Conservation (phyloP, 208 protist species). For the Acanthamoeba healyi region DNA sequence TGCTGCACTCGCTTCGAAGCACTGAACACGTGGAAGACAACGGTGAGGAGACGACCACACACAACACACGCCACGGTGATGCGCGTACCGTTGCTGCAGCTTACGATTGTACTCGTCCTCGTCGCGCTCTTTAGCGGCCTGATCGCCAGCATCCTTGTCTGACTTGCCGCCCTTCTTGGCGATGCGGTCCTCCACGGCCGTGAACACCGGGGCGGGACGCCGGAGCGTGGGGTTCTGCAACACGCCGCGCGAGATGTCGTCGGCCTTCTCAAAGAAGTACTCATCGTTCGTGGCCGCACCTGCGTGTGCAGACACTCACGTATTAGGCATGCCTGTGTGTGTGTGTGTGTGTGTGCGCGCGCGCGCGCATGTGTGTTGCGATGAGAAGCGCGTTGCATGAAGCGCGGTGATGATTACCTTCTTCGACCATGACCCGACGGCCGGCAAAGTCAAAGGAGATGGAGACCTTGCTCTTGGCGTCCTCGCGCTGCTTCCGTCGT, state of each 20-base stretch:
- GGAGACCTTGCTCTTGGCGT: neutral
- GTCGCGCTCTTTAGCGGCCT: too few species aligned
- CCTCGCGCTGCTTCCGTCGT: neutral
- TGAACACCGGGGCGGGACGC: neutral
- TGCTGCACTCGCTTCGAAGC: constrained; percentile 40
- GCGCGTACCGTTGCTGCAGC: too few species aligned
- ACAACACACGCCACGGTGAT: too few species aligned
- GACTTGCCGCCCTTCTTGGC: too few species aligned
- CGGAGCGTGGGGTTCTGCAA: neutral
- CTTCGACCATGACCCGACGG: neutral
- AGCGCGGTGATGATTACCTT: too few species aligned
- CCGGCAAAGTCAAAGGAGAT: constrained; percentile 62
- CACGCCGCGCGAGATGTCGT: neutral
- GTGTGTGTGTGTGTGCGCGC: neutral
- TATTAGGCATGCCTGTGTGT: neutral
- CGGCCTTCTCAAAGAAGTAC: constrained; percentile 34
- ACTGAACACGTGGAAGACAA: too few species aligned
- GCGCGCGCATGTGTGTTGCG: neutral
- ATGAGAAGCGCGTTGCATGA: too few species aligned
- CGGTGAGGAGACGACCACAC: too few species aligned
- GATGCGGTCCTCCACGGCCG: neutral
- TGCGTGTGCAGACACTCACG: too few species aligned
- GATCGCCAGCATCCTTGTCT: too few species aligned
- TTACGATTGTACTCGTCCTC: too few species aligned
- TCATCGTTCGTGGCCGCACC: neutral